phyloP scores from a whole-genome alignment of 169 alveolate genomes.

The Plasmodium sp. region DNA sequence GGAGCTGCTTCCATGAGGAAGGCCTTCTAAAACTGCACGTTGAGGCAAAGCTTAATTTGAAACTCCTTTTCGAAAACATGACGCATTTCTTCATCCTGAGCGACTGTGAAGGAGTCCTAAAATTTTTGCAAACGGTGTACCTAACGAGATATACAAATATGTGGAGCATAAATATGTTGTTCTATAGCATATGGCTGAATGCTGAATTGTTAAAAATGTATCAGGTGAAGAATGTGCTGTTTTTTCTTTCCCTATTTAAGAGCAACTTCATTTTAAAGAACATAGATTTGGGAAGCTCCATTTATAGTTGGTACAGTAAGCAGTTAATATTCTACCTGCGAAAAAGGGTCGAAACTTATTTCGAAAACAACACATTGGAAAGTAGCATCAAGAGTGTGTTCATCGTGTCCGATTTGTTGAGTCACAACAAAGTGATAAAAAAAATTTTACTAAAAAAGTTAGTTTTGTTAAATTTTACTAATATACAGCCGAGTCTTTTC shows the following conservation, averaged over 20 bases:
- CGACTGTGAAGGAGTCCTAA: conserved; percentile 62
- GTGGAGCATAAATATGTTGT: conserved; percentile 27
- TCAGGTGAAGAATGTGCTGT: conserved; percentile 57
- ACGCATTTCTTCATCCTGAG: conserved; percentile 36
- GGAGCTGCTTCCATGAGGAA: conserved; percentile 8
- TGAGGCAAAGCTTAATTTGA: neutral
- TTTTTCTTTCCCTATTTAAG: conserved; percentile 51
- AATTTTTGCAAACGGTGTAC: conserved; percentile 36
- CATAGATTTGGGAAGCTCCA: conserved; percentile 25
- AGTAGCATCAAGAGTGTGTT: conserved; percentile 58
- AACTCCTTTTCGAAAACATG: conserved; percentile 24
- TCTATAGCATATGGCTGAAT: conserved; percentile 66
- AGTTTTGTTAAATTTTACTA: conserved; percentile 33
- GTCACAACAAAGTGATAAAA: conserved; percentile 56
- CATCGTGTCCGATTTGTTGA: conserved; percentile 24
- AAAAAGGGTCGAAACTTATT: conserved; percentile 51
- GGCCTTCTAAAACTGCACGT: conserved; percentile 1
- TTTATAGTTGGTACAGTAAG: conserved; percentile 44
- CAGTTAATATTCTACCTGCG: conserved; percentile 41
- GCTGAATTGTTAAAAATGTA: conserved; percentile 34
- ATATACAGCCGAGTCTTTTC: conserved; percentile 21
- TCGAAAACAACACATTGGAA: conserved; percentile 60
- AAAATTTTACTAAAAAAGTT: conserved; percentile 48
- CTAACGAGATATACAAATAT: conserved; percentile 40
- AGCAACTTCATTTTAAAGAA: conserved; percentile 23